phyloP scores from a whole-genome alignment of 257 asterid species.

The Solanum neorickii region DNA sequence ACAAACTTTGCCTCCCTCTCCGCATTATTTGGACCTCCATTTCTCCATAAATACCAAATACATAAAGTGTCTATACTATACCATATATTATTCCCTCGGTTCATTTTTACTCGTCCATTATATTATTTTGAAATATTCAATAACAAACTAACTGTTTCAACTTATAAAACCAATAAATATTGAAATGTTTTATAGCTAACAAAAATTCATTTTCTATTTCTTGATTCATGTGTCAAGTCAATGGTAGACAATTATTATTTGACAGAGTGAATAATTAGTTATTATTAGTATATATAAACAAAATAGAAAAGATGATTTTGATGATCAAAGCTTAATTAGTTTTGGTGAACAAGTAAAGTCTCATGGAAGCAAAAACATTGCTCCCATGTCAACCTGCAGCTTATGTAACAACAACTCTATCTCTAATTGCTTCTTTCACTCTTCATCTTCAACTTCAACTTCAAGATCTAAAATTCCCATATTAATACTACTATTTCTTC shows the following conservation, averaged over 20 bases:
- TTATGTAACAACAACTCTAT: neutral
- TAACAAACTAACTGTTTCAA: too few relatives aligned
- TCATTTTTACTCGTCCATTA: too few relatives aligned
- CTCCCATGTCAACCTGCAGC: slow-evolving; percentile 12
- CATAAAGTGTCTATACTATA: neutral
- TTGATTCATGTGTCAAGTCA: neutral
- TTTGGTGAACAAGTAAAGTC: neutral
- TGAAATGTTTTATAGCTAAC: too few relatives aligned
- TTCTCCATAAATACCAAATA: neutral
- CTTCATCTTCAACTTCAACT: neutral
- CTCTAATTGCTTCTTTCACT: neutral
- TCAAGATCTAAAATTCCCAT: neutral
- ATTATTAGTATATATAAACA: neutral
- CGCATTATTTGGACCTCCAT: slow-evolving; percentile 13
- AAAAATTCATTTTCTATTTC: too few relatives aligned
- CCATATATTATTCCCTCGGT: too few relatives aligned
- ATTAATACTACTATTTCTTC: neutral
- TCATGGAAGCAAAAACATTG: slow-evolving; percentile 6
- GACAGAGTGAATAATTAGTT: neutral
- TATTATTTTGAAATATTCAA: too few relatives aligned
- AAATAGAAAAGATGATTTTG: neutral
- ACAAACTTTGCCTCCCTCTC: slow-evolving; percentile 18
- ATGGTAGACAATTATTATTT: too few relatives aligned
- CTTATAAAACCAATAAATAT: too few relatives aligned
- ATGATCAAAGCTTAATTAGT: neutral